Percentiles rank a stretch among this genome's conserved stretches.
Evolutionary conservation across 202 grass and related monocot genomes (phyloP).

Genomic region (Saccharum hybrid): DNA sequence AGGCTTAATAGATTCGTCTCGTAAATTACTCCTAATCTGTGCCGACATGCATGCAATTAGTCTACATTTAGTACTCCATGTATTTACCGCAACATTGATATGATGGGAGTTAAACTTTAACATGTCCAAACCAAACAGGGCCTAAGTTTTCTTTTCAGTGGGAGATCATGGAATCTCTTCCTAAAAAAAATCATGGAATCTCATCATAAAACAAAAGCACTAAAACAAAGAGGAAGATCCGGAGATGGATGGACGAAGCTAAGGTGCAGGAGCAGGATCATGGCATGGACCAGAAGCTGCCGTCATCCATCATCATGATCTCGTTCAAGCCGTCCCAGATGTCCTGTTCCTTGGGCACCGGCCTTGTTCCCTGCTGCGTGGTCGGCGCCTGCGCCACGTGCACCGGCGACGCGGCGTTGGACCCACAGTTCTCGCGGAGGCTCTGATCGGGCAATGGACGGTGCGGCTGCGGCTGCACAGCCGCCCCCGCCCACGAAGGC

Average conservation of each 20-base stretch:
- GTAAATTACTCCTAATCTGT: no score
- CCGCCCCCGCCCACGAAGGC: not conserved
- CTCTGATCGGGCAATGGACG: not conserved
- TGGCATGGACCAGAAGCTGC: constrained; percentile 53
- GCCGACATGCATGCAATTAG: no score
- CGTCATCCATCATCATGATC: constrained; percentile 62
- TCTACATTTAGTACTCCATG: no score
- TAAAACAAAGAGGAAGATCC: not conserved
- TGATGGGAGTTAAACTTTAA: no score
- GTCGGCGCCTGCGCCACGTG: constrained; percentile 18
- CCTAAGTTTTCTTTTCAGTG: not conserved
- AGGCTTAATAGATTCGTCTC: no score
- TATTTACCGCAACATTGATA: no score
- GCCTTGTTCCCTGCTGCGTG: not conserved
- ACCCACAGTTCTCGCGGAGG: constrained; percentile 40
- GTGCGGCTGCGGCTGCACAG: not conserved
- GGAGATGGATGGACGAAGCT: not conserved
- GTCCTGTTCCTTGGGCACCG: constrained; percentile 36
- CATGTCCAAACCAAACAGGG: no score
- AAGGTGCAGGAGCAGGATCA: constrained; percentile 13
- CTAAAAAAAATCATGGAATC: not conserved
- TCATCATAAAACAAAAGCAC: not conserved
- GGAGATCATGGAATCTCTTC: not conserved
- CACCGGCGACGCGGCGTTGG: constrained; percentile 37
- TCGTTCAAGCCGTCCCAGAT: constrained; percentile 82